Percentiles rank a stretch among this genome's conserved stretches.
Evolutionary conservation across 129 eudicot genomes (phyloP).

Genomic region (Ambrosia artemisiifolia): DNA sequence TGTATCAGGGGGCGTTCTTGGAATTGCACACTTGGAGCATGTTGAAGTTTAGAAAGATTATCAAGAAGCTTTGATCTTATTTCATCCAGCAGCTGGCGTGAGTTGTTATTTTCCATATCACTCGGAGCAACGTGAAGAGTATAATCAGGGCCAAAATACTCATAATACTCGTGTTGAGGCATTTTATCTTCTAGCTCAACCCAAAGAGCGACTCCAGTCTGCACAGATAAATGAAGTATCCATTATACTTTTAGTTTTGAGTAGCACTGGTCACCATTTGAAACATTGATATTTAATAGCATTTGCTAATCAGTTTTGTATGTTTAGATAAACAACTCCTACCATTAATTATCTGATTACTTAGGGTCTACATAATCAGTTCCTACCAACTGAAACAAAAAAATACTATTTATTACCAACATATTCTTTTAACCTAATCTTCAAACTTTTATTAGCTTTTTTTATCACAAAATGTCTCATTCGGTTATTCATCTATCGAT

Average conservation of each 20-base stretch:
- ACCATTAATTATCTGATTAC: too few species aligned
- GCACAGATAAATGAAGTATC: constrained; percentile 20
- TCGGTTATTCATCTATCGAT: too few species aligned
- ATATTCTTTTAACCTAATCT: neutral
- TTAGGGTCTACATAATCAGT: too few species aligned
- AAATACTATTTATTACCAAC: neutral
- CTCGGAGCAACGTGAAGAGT: constrained; percentile 97
- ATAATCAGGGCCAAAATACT: constrained; percentile 96
- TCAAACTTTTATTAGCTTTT: too few species aligned
- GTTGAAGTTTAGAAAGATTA: constrained; percentile 81
- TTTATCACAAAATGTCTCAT: too few species aligned
- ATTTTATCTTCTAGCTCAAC: constrained; percentile 85
- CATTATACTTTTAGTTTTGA: neutral
- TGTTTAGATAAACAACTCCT: too few species aligned
- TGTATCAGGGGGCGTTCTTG: constrained; percentile 97
- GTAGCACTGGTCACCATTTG: neutral
- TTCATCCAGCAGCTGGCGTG: constrained; percentile 74
- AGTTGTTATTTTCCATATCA: constrained; percentile 94
- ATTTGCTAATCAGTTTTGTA: constrained; percentile 6
- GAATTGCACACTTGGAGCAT: constrained; percentile 97
- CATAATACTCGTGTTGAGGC: constrained; percentile 90
- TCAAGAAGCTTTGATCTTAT: constrained; percentile 82
- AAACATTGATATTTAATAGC: neutral
- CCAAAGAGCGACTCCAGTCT: constrained; percentile 97
- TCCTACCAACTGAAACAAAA: neutral